These are phyloP conservation scores for Zoysia japonica DNA, from an alignment of 176 grass and related monocot species.

Conservation along the genomic window DNA sequence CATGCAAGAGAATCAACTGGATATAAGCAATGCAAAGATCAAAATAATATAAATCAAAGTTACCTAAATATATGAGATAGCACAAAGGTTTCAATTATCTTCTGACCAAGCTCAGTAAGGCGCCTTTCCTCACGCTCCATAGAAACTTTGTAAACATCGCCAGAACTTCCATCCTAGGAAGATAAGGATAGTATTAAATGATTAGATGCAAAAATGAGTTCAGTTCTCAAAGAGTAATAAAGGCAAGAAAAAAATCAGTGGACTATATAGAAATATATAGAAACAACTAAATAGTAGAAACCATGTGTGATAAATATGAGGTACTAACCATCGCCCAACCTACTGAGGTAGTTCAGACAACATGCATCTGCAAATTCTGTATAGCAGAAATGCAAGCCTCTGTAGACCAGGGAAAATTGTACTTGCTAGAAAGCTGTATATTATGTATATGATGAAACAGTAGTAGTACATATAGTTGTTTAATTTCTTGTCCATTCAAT, in stretches of 20 bases:
- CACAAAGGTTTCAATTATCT: slow-evolving; percentile 91
- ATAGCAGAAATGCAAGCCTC: neutral
- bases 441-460: slow-evolving; percentile 16
- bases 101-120: slow-evolving; percentile 84
- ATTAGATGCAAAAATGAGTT: slow-evolving; percentile 28
- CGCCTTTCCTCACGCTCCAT: slow-evolving; percentile 89
- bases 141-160: slow-evolving; percentile 84
- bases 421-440: neutral
- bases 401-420: neutral
- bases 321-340: neutral
- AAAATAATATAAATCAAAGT: slow-evolving; percentile 5
- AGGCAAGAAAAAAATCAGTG: neutral
- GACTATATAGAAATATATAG: neutral
- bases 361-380: slow-evolving; percentile 3
- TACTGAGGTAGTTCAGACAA: slow-evolving; percentile 23
- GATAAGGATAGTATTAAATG: slow-evolving; percentile 17
- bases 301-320: neutral
- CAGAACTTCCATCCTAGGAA: slow-evolving; percentile 79
- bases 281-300: neutral
- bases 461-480: neutral
- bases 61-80: slow-evolving; percentile 94
- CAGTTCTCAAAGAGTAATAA: slow-evolving; percentile 11
- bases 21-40: slow-evolving; percentile 25
- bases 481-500: neutral
- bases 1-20: slow-evolving; percentile 3